Evolutionary conservation across 371 early-diverging fungal genomes (phyloP).

Genomic region (Funneliformis caledonium): DNA sequence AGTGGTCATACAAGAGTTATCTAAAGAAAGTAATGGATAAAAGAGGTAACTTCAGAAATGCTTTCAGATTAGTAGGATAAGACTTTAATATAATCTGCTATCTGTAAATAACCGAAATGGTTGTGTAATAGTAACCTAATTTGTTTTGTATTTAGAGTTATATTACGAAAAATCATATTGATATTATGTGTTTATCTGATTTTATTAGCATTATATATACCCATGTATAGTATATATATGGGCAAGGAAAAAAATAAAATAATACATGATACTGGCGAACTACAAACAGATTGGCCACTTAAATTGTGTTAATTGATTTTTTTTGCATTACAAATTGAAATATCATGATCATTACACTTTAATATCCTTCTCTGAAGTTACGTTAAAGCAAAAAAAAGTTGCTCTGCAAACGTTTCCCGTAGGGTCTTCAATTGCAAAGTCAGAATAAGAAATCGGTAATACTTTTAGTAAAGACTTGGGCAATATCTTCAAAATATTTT

Average conservation of each 20-base stretch:
- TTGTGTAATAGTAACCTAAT: neutral
- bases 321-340: too few relatives aligned
- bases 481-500: neutral
- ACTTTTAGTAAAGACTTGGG: neutral
- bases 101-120: neutral
- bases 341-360: too few relatives aligned
- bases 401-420: too few relatives aligned
- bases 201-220: neutral
- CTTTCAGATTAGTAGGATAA: slow-evolving; percentile 30
- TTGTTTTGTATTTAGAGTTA: neutral
- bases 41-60: slow-evolving; percentile 22
- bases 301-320: too few relatives aligned
- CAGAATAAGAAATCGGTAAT: too few relatives aligned
- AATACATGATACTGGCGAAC: too few relatives aligned
- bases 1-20: slow-evolving; percentile 12
- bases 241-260: too few relatives aligned
- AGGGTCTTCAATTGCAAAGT: too few relatives aligned
- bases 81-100: slow-evolving; percentile 29
- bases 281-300: too few relatives aligned
- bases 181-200: neutral
- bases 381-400: too few relatives aligned
- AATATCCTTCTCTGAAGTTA: too few relatives aligned
- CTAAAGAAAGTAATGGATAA: slow-evolving; percentile 26
- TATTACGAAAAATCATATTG: neutral
- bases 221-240: neutral